Base-by-base conservation (phyloP, 441 rosid species). In the Populus tomentosa region DNA sequence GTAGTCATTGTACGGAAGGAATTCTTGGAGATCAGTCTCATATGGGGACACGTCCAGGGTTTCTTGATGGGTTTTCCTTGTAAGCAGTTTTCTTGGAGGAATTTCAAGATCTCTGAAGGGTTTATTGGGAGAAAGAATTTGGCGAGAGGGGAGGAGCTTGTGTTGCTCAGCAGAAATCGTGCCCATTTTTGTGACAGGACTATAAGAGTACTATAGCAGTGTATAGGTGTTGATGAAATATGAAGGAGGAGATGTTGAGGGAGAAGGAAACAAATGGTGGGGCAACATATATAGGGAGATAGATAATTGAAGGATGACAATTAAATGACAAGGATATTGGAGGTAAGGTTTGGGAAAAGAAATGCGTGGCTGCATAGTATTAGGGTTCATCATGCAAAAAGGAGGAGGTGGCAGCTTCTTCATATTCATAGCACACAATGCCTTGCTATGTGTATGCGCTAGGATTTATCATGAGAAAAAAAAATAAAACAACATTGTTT, bases 331-430 rank as follows among this genome's bases (percentile, higher is more conserved):
- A 62, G 26, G 67, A 26, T 32, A 0, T 32, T 72, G 61, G 83
- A 50, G 8, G 81, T 46, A 71, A 36, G 36, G 69, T 65, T 77
- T 75, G 79, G 76, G 70, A 70, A 72, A 79, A 42, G 32, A 65
- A 53, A 40, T 82, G 84, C 90, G 97, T 90, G 94, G 96, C 92
- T 18, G 42, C 65, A 79, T 61, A 69, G 87, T 42, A 89, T 86
- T 84, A 75, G 90, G 85, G 87, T 79, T 71, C 72, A 72, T 73
- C 96, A 91, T 88, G 96, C 92, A 91, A 80, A 36, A 72, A 40
- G 42, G 87, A 24, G 61, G 78, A 89, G 83, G 88, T 89, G 95
- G 86, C 94, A 71, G 36, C 73, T 40, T 78, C 71, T 83, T 80
- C 20, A 56, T 30, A 21, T 16, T 71, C 87, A 30, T 36, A 67